Percentiles rank a stretch among this genome's conserved stretches.
phyloP scores from a whole-genome alignment of 1,284 basidiomycete genomes.

The Uromyces viciae-fabae region DNA sequence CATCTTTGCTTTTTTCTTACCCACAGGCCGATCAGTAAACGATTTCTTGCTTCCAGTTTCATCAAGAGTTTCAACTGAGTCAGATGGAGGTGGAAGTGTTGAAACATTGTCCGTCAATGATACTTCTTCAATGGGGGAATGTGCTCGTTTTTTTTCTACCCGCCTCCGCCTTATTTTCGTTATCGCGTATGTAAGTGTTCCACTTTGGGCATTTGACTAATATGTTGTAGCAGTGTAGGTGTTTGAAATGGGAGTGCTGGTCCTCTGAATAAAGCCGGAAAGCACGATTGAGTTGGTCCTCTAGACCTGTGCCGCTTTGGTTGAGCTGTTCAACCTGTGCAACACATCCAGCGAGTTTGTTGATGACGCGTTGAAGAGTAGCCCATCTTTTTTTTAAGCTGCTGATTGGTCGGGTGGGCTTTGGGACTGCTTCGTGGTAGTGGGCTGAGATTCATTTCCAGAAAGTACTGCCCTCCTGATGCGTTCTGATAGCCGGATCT shows the following conservation, averaged over 20 bases:
- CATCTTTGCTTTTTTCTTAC: neutral
- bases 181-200: neutral
- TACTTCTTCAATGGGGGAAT: neutral
- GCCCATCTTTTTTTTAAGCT: slow-evolving; percentile 2
- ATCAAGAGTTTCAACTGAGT: neutral
- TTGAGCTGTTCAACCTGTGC: neutral
- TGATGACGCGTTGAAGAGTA: neutral
- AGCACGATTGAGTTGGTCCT: neutral
- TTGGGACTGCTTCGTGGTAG: neutral
- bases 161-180: neutral
- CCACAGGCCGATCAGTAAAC: neutral
- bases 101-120: neutral
- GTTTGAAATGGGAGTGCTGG: neutral
- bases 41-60: neutral
- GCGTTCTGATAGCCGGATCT: neutral
- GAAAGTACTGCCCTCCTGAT: neutral
- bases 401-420: neutral
- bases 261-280: neutral
- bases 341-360: slow-evolving; percentile 1
- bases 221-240: neutral
- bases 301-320: neutral
- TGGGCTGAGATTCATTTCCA: neutral
- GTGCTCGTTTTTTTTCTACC: neutral
- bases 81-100: neutral
- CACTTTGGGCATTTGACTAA: neutral